Conservation (phyloP, 345 rosid genomes). For the Eucalyptus fibrosa region DNA sequence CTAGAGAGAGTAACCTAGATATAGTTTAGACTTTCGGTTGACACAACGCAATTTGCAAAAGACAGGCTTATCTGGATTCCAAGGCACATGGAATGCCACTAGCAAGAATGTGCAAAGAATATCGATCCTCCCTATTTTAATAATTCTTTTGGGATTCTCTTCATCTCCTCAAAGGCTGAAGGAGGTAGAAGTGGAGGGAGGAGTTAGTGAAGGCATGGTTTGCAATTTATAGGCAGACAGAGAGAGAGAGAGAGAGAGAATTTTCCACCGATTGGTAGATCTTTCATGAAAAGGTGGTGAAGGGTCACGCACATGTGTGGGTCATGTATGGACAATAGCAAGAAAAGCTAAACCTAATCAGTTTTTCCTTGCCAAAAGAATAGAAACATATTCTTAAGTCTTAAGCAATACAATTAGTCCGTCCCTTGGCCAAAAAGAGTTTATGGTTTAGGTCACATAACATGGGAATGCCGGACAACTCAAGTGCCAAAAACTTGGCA, state of each 20-base stretch:
- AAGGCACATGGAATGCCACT: conserved; percentile 54
- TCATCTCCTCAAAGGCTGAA: background rate
- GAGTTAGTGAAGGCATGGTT: conserved; percentile 4
- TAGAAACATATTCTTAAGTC: background rate
- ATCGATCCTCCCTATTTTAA: background rate
- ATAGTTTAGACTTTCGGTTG: background rate
- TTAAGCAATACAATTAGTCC: background rate
- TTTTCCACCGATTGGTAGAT: background rate
- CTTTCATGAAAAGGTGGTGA: background rate
- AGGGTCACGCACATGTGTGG: background rate
- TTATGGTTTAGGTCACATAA: background rate
- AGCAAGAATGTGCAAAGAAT: background rate
- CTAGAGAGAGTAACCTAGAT: background rate
- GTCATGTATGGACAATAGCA: background rate
- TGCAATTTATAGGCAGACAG: conserved; percentile 8
- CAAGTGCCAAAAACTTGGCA: no score
- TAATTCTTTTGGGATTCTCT: background rate
- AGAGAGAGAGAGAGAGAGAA: background rate
- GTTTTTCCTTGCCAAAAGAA: background rate
- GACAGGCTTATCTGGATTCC: conserved; percentile 19
- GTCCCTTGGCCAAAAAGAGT: background rate
- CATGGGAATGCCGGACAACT: background rate
- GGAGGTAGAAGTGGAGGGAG: background rate
- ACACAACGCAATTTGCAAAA: background rate
- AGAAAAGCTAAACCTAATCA: background rate